Evolutionary conservation across 2,329 filamentous ascomycete species (phyloP).

Genomic region (Sporothrix schenckii): DNA sequence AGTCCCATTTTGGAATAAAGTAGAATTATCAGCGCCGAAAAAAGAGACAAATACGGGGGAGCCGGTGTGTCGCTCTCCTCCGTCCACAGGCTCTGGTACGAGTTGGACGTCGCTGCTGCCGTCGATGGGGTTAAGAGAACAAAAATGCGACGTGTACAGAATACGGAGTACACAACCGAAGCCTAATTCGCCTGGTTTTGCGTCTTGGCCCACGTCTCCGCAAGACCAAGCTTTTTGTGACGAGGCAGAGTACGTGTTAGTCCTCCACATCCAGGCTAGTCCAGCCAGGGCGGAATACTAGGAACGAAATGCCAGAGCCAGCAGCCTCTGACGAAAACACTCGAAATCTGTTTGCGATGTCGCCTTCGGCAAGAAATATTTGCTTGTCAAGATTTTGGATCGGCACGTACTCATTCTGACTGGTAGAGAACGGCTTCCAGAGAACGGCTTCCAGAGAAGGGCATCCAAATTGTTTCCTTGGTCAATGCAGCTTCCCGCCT

Average conservation of each 20-base stretch:
- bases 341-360: not conserved
- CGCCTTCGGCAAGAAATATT: not conserved
- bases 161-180: too few relatives aligned
- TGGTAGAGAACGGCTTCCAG: too few relatives aligned
- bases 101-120: not conserved
- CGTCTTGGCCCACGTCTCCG: not conserved
- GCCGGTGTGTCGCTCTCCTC: not conserved
- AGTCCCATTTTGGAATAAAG: not conserved
- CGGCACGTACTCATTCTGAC: too few relatives aligned
- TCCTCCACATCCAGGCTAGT: constrained; percentile 18
- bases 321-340: not conserved
- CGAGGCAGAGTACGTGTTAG: constrained; percentile 30
- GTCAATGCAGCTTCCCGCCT: not conserved
- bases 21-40: too few relatives aligned
- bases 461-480: not conserved
- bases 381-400: too few relatives aligned
- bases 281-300: constrained; percentile 12
- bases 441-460: too few relatives aligned
- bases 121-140: not conserved
- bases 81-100: not conserved
- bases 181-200: not conserved
- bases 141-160: too few relatives aligned
- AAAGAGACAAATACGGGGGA: constrained; percentile 5
- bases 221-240: constrained; percentile 13
- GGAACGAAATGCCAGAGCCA: not conserved